A percentile compares a stretch with the other conserved stretches of the same genome.
These are phyloP conservation scores for Posidonia oceanica DNA, from an alignment of 116 monocot genomes.

Conservation along the genomic window DNA sequence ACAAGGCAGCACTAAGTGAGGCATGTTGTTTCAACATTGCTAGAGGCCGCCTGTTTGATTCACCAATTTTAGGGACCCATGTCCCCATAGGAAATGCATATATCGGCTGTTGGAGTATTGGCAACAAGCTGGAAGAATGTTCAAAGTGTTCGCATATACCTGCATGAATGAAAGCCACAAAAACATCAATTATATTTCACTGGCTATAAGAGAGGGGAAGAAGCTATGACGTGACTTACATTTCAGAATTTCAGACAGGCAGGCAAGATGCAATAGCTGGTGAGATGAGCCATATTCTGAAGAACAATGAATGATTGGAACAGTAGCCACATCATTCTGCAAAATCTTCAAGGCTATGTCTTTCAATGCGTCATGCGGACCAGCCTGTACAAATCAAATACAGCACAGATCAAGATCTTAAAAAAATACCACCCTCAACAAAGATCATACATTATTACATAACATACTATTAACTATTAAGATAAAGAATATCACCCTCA, in stretches of 20 bases:
- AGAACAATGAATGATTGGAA: conserved; percentile 72
- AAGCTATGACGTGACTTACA: conserved; percentile 29
- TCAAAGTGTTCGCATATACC: conserved; percentile 92
- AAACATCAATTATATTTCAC: not conserved
- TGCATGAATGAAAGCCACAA: conserved; percentile 17
- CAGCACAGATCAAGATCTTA: not conserved
- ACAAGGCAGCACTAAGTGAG: conserved; percentile 63
- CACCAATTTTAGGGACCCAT: conserved; percentile 83
- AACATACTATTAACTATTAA: not conserved
- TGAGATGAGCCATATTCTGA: conserved; percentile 69
- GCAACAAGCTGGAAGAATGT: conserved; percentile 64
- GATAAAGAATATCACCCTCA: no score
- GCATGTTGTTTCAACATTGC: conserved; percentile 71
- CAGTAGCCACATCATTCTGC: conserved; percentile 65
- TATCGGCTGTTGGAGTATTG: conserved; percentile 72
- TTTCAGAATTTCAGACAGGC: conserved; percentile 82
- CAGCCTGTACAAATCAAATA: conserved; percentile 34
- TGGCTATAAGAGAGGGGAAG: not conserved
- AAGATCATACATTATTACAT: not conserved
- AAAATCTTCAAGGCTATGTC: conserved; percentile 76
- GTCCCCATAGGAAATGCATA: conserved; percentile 59
- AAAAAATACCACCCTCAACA: not conserved
- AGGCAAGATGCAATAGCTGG: conserved; percentile 81
- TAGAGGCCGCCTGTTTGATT: conserved; percentile 56
- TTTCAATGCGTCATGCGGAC: conserved; percentile 72